phyloP scores from a whole-genome alignment of 495 filamentous ascomycete species.

The Xylaria longipes region DNA sequence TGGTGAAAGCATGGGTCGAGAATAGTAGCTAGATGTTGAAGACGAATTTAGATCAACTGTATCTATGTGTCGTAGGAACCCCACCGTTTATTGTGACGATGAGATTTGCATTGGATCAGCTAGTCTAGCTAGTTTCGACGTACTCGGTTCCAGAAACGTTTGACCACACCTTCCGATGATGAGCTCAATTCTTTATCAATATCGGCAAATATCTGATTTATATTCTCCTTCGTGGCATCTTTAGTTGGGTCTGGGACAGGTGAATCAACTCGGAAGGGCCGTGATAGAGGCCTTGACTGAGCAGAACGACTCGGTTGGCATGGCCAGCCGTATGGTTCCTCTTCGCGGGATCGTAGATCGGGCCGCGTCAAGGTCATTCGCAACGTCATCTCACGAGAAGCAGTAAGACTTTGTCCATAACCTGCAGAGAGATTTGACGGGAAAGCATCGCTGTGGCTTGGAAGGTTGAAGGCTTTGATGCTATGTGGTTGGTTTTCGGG shows the following conservation, averaged over 20 bases:
- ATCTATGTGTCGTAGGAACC: not conserved
- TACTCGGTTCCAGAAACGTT: slow-evolving; percentile 45
- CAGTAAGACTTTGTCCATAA: slow-evolving; percentile 62
- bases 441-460: slow-evolving; percentile 26
- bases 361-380: slow-evolving; percentile 93
- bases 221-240: slow-evolving; percentile 38
- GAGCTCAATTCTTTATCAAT: slow-evolving; percentile 41
- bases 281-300: slow-evolving; percentile 33
- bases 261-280: slow-evolving; percentile 29
- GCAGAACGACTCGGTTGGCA: slow-evolving; percentile 35
- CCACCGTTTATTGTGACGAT: not conserved
- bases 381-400: slow-evolving; percentile 88
- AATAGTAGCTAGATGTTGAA: not conserved
- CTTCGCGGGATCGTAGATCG: slow-evolving; percentile 76
- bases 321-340: slow-evolving; percentile 65
- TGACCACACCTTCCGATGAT: slow-evolving; percentile 35
- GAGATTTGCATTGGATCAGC: slow-evolving; percentile 1
- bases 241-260: slow-evolving; percentile 24
- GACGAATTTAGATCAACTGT: not conserved
- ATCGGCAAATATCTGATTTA: slow-evolving; percentile 43
- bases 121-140: slow-evolving; percentile 30
- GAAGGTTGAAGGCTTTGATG: slow-evolving; percentile 43
- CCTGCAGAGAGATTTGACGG: slow-evolving; percentile 43
- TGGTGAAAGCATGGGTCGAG: not conserved
- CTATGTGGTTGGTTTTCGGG: slow-evolving; percentile 41